Base-by-base conservation (phyloP, 1,284 basidiomycete genomes). In the Schizophyllum commune region DNA sequence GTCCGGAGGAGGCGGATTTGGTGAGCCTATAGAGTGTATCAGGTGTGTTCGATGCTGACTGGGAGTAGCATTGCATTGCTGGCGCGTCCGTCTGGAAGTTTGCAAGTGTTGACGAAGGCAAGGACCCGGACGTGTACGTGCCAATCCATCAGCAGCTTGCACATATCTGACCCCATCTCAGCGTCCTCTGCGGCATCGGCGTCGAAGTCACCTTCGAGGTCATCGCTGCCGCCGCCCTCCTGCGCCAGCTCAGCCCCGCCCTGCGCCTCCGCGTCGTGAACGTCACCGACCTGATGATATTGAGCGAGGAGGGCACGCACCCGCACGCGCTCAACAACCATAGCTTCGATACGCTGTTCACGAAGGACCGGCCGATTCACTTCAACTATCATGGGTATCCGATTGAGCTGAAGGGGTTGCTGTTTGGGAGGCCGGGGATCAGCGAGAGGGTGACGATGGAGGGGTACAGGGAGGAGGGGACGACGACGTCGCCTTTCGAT, bases 331-430 rank as follows among this genome's bases (percentile, higher is more conserved):
- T 94, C 57, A 79, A 73, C 64, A 77, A 84, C 55, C 80, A 79
- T 1, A 83, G 83, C 58, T 94, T 90, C 70, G 75, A 83, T 39
- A 76, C 80, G 21, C 78, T 94, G 27, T 92, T 94, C 75, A 92
- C 91, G 4, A 67, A 71, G 17, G 84, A 92, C 70, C 83, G 78
- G 67, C 83, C 84, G 0, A 75, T 94, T 55, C 81, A 91, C 68
- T 82, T 94, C 76, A 93, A 92, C 75, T 94, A 91, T 76, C 94
- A 95, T 72, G 89, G 92, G 1, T 94, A 91, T 69, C 84, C 86
- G 0, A 79, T 83, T 54, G 87, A 90, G 69, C 71, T 90, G 57
- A 78, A 81, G 67, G 84, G 85, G 5, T 66, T 90, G 65, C 69
- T 90, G 59, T 86, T 82, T 58, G 86, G 84, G 1, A 75, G 86